These are phyloP conservation scores for Exophiala sp. DNA, from an alignment of 2,329 filamentous ascomycete genomes.

Conservation along the genomic window DNA sequence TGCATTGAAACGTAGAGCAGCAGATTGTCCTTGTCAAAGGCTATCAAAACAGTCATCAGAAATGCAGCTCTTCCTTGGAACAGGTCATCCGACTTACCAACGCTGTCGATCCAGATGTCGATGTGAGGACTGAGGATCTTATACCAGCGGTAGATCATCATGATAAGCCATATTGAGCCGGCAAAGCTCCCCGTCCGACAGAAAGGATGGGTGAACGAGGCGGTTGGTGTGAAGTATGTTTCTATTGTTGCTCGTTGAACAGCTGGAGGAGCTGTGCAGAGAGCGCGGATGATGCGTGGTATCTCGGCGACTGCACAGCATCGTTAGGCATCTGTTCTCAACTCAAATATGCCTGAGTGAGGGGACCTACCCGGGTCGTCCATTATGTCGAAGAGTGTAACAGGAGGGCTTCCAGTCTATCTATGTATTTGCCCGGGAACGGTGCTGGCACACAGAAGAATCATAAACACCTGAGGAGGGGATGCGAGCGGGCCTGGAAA, in stretches of 20 bases:
- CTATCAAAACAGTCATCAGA: no score
- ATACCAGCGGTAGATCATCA: constrained; percentile 73
- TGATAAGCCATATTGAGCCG: constrained; percentile 62
- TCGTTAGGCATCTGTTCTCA: constrained; percentile 1
- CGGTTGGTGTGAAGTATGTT: constrained; percentile 66
- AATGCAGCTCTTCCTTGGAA: no score
- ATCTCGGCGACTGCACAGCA: constrained; percentile 45
- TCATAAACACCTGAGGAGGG: no score
- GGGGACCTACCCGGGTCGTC: constrained; percentile 22
- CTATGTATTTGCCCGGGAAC: no score
- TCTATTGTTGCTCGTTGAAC: constrained; percentile 61
- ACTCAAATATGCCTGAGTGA: background rate
- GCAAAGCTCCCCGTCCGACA: constrained; percentile 57
- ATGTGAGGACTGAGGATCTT: constrained; percentile 73
- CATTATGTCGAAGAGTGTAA: constrained; percentile 11
- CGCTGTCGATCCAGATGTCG: constrained; percentile 57
- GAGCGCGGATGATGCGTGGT: constrained; percentile 56
- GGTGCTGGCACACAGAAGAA: no score
- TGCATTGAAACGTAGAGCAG: constrained; percentile 68
- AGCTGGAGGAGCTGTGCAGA: constrained; percentile 61
- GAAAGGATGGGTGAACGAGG: constrained; percentile 72
- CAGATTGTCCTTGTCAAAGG: constrained; percentile 59
- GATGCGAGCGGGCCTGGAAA: no score
- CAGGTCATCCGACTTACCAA: constrained; percentile 51
- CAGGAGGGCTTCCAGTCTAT: background rate